Conservation (phyloP, 2,329 filamentous ascomycete genomes). For the Colletotrichum orbiculare region DNA sequence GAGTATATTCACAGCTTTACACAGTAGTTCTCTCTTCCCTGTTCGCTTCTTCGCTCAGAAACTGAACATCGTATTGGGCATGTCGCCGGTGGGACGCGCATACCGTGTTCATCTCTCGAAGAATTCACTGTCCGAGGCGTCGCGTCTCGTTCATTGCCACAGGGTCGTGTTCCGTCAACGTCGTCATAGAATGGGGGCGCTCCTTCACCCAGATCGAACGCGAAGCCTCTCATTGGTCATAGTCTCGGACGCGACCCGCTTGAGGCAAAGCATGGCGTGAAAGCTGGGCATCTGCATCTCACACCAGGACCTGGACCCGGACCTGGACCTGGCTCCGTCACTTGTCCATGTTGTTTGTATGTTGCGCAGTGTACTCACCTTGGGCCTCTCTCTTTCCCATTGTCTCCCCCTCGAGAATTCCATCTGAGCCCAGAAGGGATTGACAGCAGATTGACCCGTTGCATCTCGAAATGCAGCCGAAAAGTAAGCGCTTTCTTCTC, state of each 20-base stretch:
- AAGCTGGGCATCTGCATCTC: conserved; percentile 16
- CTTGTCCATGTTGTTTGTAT: no score
- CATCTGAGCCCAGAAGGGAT: no score
- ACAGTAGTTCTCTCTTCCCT: no score
- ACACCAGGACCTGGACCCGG: not conserved
- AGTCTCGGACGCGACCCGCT: conserved; percentile 8
- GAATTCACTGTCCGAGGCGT: not conserved
- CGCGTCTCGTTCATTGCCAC: not conserved
- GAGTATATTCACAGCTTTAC: no score
- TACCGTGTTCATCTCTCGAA: not conserved
- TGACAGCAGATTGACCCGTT: conserved; percentile 7
- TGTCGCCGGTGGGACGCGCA: no score
- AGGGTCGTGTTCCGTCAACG: conserved; percentile 4
- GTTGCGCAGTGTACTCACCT: not conserved
- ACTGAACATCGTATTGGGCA: no score
- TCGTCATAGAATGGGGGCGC: conserved; percentile 32
- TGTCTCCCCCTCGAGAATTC: not conserved
- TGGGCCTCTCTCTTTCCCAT: no score
- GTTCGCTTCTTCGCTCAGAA: no score
- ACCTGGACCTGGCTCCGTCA: no score
- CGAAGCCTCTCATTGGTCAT: conserved; percentile 13
- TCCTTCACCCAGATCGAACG: conserved; percentile 23
- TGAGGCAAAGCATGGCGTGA: conserved; percentile 21
- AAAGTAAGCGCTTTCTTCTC: not conserved
- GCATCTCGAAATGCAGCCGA: conserved; percentile 9